Base-by-base conservation (phyloP, 345 rosid genomes). In the Populus simonii region DNA sequence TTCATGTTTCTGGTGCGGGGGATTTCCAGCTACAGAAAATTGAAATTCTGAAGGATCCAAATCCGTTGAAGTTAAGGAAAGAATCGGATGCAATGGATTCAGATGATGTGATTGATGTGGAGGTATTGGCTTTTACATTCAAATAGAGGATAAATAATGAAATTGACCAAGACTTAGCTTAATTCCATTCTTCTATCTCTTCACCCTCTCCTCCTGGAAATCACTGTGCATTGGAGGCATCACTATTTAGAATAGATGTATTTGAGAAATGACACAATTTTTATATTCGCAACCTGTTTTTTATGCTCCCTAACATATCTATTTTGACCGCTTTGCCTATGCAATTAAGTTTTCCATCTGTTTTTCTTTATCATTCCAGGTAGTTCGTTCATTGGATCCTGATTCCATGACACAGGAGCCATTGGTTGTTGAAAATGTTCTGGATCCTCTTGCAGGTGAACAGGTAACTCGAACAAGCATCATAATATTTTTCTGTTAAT, bases 371-470 rank as follows among this genome's bases (percentile, higher is more conserved):
- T 70, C 53, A 33, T 63, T 75, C 66, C 85, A 95, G 99, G 92
- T 95, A 68, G 66, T 89, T 71, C 87, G 79, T 71, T 80, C 88
- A 69, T 55, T 95, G 77, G 74, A 23, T 78, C 92, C 98, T 68
- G 94, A 93, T 84, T 87, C 91, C 36, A 33, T 76, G 66, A 86
- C 80, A 71, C 97, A 91, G 83, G 98, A 92, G 77, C 90, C 88
- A 68, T 86, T 93, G 71, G 87, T 95, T 75, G 90, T 83, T 75
- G 98, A 93, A 85, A 95, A 92, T 81, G 72, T 82, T 81, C 94
- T 93, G 74, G 96, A 95, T 87, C 96, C 94, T 73, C 89, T 93
- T 75, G 90, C 93, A 22, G 97, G 99, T 74, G 99, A 95, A 81
- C 98, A 95, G 93, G 99, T 92, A 82, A 74, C 43, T 71, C 63